These are phyloP conservation scores for Neoarthrinium moseri DNA, from an alignment of 2,329 filamentous ascomycete species.

Conservation along the genomic window DNA sequence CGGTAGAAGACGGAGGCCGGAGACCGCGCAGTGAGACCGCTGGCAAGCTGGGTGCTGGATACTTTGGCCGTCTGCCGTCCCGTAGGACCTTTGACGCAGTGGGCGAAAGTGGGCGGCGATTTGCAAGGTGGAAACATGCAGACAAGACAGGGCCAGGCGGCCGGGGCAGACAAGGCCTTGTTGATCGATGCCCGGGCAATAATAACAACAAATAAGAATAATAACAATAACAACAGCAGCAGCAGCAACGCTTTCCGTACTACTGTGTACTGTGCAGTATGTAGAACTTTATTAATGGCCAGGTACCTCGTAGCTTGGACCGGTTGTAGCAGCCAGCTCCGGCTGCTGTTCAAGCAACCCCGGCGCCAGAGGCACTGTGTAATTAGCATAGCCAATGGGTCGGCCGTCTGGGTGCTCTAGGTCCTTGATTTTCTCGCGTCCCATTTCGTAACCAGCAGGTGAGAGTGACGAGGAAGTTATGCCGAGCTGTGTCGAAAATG, in stretches of 20 bases:
- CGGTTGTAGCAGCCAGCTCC: constrained; percentile 10
- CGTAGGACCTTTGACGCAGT: no score
- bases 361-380: neutral
- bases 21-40: no score
- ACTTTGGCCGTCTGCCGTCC: no score
- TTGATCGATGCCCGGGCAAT: constrained; percentile 6
- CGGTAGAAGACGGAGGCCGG: no score
- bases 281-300: no score
- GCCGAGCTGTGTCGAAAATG: no score
- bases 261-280: no score
- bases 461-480: no score
- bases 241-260: constrained; percentile 3
- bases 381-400: neutral
- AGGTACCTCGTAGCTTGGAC: constrained; percentile 7
- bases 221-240: neutral
- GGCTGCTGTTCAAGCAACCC: constrained; percentile 9
- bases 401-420: neutral
- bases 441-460: no score
- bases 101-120: no score
- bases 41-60: no score
- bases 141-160: neutral
- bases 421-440: neutral
- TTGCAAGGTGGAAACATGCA: neutral
- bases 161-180: constrained; percentile 5
- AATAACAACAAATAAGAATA: constrained; percentile 1